Base-by-base conservation (phyloP, 2,329 filamentous ascomycete species). In the Fusarium sp. region DNA sequence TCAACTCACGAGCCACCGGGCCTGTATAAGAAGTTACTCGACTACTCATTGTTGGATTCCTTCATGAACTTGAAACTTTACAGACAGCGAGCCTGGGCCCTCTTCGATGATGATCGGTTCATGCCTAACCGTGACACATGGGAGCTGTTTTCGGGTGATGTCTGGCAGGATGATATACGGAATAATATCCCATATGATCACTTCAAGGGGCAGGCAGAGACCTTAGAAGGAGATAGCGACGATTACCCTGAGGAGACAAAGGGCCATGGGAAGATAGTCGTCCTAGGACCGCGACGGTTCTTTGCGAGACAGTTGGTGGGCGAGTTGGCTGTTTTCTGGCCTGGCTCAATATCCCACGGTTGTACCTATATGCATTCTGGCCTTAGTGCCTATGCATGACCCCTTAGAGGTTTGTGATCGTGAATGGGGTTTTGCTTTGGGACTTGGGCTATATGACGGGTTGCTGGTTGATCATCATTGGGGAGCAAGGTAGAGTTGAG, bases 41-140 rank as follows among this genome's bases (percentile, higher is more conserved):
- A 18, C 18, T 14, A 23, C 20, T 25, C 41, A 45, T 16, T 23
- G 18, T 34, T 20, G n/a, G 52, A 32, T 14, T 14, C 11, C 32
- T 56, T 35, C 20, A 56, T 23, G 20, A n/a, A 35, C 2, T 6
- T 16, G 25, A 25, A 52, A n/a, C 25, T 32, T 4, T 52, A 23
- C 20, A 48, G 50, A 14, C 63, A 68, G 16, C 56, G 68, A 7
- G 57, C 63, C 9, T 71, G 41, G 56, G 56, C 60, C 7, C 67
- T 71, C 16, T 71, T 71, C 11, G 43, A 61, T 4, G 25, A 39
- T 20, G 10, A 57, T 35, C 18, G 39, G 16, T 20, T 52, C 27
- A 57, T 71, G 23, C 41, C 62, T 18, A 6, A 30, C 6, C 25
- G 23, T 23, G 7, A 14, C 2, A 16, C 18, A 32, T 34, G 58